These are phyloP conservation scores for Tolypocladium cylindrosporum DNA, from an alignment of 2,329 filamentous ascomycete species.

Conservation along the genomic window DNA sequence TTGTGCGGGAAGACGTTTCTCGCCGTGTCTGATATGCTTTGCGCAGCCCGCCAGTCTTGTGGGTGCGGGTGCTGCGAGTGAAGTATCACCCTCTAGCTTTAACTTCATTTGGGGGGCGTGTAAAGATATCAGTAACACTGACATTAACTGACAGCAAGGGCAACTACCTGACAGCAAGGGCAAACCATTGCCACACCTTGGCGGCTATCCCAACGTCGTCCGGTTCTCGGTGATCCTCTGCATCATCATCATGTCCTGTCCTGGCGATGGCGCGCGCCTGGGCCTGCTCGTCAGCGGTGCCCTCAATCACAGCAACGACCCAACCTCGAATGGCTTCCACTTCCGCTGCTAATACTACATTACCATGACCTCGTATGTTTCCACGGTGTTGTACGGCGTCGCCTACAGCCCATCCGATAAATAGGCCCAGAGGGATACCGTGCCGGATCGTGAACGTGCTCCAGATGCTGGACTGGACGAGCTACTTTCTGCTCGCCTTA, in stretches of 20 bases:
- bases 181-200: slow-evolving; percentile 20
- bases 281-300: slow-evolving; percentile 23
- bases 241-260: slow-evolving; percentile 29
- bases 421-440: slow-evolving; percentile 13
- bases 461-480: slow-evolving; percentile 26
- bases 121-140: too few relatives aligned
- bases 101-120: too few relatives aligned
- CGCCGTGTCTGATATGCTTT: too few relatives aligned
- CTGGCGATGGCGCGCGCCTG: slow-evolving; percentile 20
- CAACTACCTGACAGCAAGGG: slow-evolving; percentile 14
- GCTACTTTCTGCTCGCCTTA: slow-evolving; percentile 21
- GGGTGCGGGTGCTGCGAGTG: slow-evolving; percentile 10
- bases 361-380: slow-evolving; percentile 15
- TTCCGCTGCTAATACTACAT: slow-evolving; percentile 29
- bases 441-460: slow-evolving; percentile 20
- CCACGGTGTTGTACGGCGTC: slow-evolving; percentile 16
- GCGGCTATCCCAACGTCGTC: slow-evolving; percentile 10
- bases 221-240: slow-evolving; percentile 28
- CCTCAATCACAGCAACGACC: slow-evolving; percentile 18
- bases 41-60: slow-evolving; percentile 21
- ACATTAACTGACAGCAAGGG: slow-evolving; percentile 14
- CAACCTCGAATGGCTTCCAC: slow-evolving; percentile 19
- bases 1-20: too few relatives aligned
- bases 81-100: too few relatives aligned
- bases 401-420: slow-evolving; percentile 23